A percentile compares a stretch with the other conserved stretches of the same genome.
phyloP scores from a whole-genome alignment of 495 filamentous ascomycete species.

The Penicillium cinerascens region DNA sequence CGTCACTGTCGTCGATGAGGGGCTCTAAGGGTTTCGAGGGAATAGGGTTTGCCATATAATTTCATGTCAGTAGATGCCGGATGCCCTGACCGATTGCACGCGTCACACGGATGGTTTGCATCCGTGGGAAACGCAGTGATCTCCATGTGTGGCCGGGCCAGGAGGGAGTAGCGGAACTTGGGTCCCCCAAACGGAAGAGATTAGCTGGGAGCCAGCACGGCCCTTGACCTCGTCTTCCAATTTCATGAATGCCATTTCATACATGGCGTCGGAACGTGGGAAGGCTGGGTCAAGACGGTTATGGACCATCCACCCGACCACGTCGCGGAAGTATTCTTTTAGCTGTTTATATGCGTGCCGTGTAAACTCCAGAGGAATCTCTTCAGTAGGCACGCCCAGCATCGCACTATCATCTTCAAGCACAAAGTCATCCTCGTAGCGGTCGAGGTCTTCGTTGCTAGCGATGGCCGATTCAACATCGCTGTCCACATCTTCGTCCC shows the following conservation, averaged over 20 bases:
- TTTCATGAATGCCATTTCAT: constrained; percentile 68
- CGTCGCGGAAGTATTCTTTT: constrained; percentile 74
- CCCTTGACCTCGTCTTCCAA: constrained; percentile 68
- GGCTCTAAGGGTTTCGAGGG: constrained; percentile 65
- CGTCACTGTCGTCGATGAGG: constrained; percentile 51
- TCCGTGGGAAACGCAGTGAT: constrained; percentile 32
- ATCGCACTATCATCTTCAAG: constrained; percentile 59
- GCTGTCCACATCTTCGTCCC: constrained; percentile 20
- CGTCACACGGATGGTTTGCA: constrained; percentile 58
- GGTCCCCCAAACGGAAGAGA: constrained; percentile 67
- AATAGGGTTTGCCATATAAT: constrained; percentile 67
- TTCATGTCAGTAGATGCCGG: constrained; percentile 59
- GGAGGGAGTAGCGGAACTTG: constrained; percentile 63
- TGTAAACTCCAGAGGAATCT: constrained; percentile 71
- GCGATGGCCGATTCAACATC: constrained; percentile 36
- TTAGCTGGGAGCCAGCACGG: constrained; percentile 66
- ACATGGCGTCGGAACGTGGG: constrained; percentile 59
- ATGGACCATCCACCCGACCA: constrained; percentile 79
- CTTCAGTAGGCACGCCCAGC: constrained; percentile 58
- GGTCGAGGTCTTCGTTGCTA: constrained; percentile 44
- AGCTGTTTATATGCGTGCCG: constrained; percentile 61
- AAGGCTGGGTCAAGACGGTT: constrained; percentile 76
- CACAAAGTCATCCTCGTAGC: constrained; percentile 69
- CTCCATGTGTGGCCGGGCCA: constrained; percentile 57
- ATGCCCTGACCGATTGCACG: constrained; percentile 70